phyloP scores from a whole-genome alignment of 129 eudicot genomes.

The carrot (Daucus carota) region DH1_v3.0 NC_030388.2:19212001-19212500 shows the following conservation, averaged over 20 bases:
- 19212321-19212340: slow-evolving; percentile 42
- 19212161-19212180: neutral
- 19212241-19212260: slow-evolving; percentile 47
- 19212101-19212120: neutral
- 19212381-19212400: neutral
- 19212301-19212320: slow-evolving; percentile 44
- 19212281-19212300: slow-evolving; percentile 49
- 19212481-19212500: neutral
- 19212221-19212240: slow-evolving; percentile 52
- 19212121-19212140: neutral
- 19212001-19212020: too few species aligned
- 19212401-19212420: neutral
- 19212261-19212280: slow-evolving; percentile 48
- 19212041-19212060: neutral
- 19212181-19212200: neutral
- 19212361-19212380: neutral
- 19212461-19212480: neutral
- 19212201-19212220: slow-evolving; percentile 11
- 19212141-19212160: neutral
- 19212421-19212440: neutral
- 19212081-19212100: neutral
- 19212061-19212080: neutral
- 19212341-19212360: neutral
- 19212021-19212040: neutral
- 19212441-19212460: neutral